Conservation (phyloP, 805 yeast species). For the Ascoidea tarda region DNA sequence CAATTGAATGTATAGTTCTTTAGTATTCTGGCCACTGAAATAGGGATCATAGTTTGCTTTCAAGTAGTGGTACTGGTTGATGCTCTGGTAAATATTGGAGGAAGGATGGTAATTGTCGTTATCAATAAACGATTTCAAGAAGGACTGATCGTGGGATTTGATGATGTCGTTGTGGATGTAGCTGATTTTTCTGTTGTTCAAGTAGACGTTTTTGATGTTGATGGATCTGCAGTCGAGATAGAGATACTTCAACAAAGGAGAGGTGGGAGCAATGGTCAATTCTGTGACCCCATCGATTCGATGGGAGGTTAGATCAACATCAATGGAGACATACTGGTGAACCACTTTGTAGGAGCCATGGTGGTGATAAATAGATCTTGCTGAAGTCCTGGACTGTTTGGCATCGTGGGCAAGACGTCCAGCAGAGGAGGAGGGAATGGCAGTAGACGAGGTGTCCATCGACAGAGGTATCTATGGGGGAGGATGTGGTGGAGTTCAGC, state of each 20-base stretch:
- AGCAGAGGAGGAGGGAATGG: no score
- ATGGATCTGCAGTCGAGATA: conserved; percentile 73
- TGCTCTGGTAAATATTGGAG: conserved; percentile 10
- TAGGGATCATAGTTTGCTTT: conserved; percentile 37
- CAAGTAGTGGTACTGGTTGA: conserved; percentile 44
- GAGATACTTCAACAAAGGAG: conserved; percentile 39
- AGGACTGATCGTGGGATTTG: conserved; percentile 16
- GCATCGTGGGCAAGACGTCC: no score
- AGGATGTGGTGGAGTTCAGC: no score
- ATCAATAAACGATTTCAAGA: neutral
- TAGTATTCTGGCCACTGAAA: conserved; percentile 39
- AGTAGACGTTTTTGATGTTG: conserved; percentile 43
- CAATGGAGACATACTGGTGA: conserved; percentile 72
- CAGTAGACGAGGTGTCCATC: no score
- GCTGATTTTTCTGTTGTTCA: conserved; percentile 46
- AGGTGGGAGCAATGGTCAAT: conserved; percentile 62
- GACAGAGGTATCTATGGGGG: no score
- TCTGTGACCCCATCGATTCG: conserved; percentile 65
- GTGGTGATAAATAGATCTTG: neutral
- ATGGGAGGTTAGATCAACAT: conserved; percentile 58
- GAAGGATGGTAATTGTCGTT: conserved; percentile 4
- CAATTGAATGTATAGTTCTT: conserved; percentile 46
- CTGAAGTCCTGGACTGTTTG: neutral
- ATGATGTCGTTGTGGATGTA: conserved; percentile 44
- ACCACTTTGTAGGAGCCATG: conserved; percentile 52